These are phyloP conservation scores for Plasmodium blacklocki DNA, from an alignment of 169 alveolate genomes.

Conservation along the genomic window DNA sequence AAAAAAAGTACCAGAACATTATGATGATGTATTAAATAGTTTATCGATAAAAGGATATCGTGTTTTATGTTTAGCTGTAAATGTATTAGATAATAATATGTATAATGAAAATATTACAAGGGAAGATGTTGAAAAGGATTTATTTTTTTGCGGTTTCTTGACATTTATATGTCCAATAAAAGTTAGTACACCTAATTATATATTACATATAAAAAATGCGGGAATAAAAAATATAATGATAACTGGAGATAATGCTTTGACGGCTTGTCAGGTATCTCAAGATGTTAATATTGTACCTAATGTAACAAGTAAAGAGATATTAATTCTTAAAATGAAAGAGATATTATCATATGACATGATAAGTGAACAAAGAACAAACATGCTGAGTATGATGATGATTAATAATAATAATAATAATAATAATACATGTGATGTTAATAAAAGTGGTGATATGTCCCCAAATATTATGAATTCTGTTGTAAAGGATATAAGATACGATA, in stretches of 20 bases:
- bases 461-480: slow-evolving; percentile 11
- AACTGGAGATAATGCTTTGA: slow-evolving; percentile 98
- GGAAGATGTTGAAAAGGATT: slow-evolving; percentile 91
- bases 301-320: slow-evolving; percentile 35
- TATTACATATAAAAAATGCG: slow-evolving; percentile 88
- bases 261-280: slow-evolving; percentile 97
- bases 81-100: slow-evolving; percentile 48
- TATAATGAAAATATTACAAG: slow-evolving; percentile 80
- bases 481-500: neutral
- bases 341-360: neutral
- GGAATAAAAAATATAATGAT: slow-evolving; percentile 94
- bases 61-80: slow-evolving; percentile 85
- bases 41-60: slow-evolving; percentile 93
- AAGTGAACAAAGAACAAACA: slow-evolving; percentile 20
- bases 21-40: slow-evolving; percentile 86
- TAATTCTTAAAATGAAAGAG: slow-evolving; percentile 83
- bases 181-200: slow-evolving; percentile 89
- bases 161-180: slow-evolving; percentile 96
- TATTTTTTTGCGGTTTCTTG: slow-evolving; percentile 95
- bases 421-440: neutral
- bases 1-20: slow-evolving; percentile 91
- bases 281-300: slow-evolving; percentile 82
- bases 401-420: neutral
- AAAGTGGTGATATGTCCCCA: neutral
- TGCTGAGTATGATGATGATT: too few species aligned